These are phyloP conservation scores for Neonectria coccinea DNA, from an alignment of 2,329 filamentous ascomycete species.

Conservation along the genomic window DNA sequence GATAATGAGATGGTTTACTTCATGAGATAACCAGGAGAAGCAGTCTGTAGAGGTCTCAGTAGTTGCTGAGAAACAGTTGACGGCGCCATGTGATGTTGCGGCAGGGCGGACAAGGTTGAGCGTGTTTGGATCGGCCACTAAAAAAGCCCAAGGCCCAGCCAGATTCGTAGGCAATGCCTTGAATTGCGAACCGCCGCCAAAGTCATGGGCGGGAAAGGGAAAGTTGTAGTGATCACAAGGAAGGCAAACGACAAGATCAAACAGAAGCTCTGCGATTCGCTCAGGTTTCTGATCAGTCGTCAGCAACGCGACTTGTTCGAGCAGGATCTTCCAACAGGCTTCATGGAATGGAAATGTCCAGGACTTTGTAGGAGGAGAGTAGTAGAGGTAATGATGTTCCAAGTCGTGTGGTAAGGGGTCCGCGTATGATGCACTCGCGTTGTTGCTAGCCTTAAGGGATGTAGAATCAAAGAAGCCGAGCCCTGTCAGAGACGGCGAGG, in stretches of 20 bases:
- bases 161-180: background rate
- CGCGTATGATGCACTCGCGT: background rate
- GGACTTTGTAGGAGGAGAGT: accelerated
- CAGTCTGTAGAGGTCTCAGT: background rate
- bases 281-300: background rate
- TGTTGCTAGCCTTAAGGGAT: background rate
- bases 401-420: background rate
- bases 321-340: constrained; percentile 17
- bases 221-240: background rate
- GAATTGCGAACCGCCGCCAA: constrained; percentile 2
- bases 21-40: constrained; percentile 5
- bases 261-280: constrained; percentile 10
- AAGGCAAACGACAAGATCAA: constrained; percentile 8
- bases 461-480: background rate
- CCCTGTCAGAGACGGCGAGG: constrained; percentile 5
- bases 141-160: background rate
- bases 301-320: background rate
- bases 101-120: background rate
- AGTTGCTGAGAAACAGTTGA: background rate
- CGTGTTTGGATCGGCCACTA: constrained; percentile 11
- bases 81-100: background rate
- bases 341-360: constrained; percentile 22
- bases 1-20: constrained; percentile 1
- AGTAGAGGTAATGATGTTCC: background rate
- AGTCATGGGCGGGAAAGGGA: constrained; percentile 10